Conservation (phyloP, 345 rosid species). For the Hevea brasiliensis region DNA sequence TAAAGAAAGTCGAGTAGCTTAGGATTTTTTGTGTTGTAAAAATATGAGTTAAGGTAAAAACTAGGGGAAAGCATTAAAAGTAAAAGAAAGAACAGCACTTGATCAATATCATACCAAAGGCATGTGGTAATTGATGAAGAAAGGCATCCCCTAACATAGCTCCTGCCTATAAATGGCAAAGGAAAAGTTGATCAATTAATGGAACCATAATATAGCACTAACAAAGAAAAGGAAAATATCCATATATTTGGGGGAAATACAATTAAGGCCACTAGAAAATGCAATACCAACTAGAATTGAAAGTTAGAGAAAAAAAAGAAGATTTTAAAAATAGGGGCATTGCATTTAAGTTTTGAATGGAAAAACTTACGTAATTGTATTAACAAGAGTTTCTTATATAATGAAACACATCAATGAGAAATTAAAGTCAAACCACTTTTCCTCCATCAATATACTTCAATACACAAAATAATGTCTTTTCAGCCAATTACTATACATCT, state of each 20-base stretch:
- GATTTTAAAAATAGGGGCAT: not conserved
- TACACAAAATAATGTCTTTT: not conserved
- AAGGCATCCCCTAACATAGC: slow-evolving; percentile 99
- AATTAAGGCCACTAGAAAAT: not conserved
- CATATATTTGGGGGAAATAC: slow-evolving; percentile 5
- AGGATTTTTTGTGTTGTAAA: not conserved
- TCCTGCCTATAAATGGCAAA: slow-evolving; percentile 66
- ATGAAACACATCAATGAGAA: not conserved
- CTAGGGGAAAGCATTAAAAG: not conserved
- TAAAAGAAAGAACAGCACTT: not conserved
- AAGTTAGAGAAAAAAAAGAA: not conserved
- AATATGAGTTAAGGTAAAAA: not conserved
- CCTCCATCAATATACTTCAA: not conserved
- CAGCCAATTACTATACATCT: not conserved
- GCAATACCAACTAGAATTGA: not conserved
- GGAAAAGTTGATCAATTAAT: slow-evolving; percentile 10
- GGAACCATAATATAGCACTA: not conserved
- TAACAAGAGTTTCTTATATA: not conserved
- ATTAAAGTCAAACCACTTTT: not conserved
- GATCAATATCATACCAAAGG: slow-evolving; percentile 69
- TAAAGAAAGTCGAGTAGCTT: not conserved
- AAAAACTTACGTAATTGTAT: not conserved
- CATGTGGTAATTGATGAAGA: slow-evolving; percentile 98
- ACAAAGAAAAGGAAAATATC: not conserved
- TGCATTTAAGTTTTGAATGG: not conserved